Evolutionary conservation across 2,329 filamentous ascomycete species (phyloP).

Genomic region (Fusarium liriodendri): DNA sequence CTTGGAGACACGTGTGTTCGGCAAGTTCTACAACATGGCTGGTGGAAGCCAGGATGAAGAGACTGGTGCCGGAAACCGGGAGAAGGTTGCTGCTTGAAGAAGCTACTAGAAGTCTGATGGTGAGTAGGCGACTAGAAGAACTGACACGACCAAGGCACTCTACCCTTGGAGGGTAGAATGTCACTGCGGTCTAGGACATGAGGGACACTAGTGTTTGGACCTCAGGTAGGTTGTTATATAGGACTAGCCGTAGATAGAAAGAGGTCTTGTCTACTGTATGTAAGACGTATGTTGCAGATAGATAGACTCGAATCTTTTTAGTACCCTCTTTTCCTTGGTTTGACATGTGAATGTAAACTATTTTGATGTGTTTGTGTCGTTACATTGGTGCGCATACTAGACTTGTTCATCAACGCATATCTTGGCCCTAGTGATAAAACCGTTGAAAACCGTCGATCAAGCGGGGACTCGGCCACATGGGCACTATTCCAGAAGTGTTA

Average conservation of each 20-base stretch:
- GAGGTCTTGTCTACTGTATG: background rate
- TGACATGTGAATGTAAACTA: too few relatives aligned
- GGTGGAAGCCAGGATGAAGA: constrained; percentile 36
- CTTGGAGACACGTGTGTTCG: constrained; percentile 49
- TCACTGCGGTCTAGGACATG: background rate
- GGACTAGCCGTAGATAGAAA: background rate
- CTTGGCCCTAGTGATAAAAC: background rate
- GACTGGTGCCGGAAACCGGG: background rate
- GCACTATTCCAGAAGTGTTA: background rate
- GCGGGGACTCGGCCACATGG: background rate
- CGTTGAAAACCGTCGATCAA: background rate
- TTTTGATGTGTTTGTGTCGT: too few relatives aligned
- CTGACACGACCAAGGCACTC: background rate
- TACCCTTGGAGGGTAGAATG: background rate
- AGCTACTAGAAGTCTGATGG: background rate
- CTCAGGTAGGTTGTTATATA: background rate
- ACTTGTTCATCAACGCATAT: background rate
- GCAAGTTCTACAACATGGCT: constrained; percentile 44
- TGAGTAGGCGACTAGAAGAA: background rate
- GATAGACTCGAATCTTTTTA: background rate
- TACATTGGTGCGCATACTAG: background rate
- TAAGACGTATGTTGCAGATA: background rate
- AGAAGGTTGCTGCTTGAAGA: constrained; percentile 4
- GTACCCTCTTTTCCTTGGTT: too few relatives aligned
- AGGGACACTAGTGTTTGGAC: background rate